Percentiles rank a stretch among this genome's conserved stretches.
Evolutionary conservation across 208 protist species (phyloP).

Genomic region (Polymyxa betae): DNA sequence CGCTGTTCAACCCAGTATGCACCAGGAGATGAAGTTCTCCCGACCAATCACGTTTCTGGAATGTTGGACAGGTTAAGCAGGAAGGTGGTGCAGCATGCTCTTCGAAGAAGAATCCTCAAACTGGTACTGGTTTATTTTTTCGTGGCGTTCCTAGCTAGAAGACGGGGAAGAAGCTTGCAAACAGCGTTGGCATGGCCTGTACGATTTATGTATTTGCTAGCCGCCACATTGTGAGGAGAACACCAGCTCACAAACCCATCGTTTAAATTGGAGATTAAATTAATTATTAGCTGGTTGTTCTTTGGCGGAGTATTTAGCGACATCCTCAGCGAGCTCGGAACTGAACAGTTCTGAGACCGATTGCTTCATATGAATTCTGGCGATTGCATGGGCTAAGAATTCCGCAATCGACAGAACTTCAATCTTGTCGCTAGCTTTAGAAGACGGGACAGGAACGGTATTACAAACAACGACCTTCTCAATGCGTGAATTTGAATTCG

Average conservation of each 20-base stretch:
- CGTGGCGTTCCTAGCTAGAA: neutral
- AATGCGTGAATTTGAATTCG: neutral
- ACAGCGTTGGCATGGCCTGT: neutral
- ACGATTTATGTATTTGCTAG: neutral
- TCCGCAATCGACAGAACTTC: slow-evolving; percentile 59
- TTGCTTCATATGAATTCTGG: slow-evolving; percentile 57
- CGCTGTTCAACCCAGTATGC: neutral
- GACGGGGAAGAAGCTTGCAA: neutral
- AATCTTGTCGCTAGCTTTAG: slow-evolving; percentile 59
- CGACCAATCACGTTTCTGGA: neutral
- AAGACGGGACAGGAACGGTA: slow-evolving; percentile 54
- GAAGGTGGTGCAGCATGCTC: neutral
- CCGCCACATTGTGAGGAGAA: neutral
- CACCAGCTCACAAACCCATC: neutral
- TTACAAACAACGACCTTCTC: slow-evolving; percentile 60
- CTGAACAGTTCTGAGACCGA: slow-evolving; percentile 57
- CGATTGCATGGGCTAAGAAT: slow-evolving; percentile 59
- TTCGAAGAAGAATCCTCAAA: too few species aligned
- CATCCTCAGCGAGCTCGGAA: neutral
- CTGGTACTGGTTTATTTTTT: neutral
- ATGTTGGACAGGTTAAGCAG: neutral
- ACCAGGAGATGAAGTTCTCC: neutral
- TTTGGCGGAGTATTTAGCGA: neutral
- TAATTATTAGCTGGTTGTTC: neutral
- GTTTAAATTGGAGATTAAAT: neutral